Percentiles rank a stretch among this genome's conserved stretches.
Evolutionary conservation across 1,284 basidiomycete species (phyloP).

Genomic region (Heterobasidion parviporum): DNA sequence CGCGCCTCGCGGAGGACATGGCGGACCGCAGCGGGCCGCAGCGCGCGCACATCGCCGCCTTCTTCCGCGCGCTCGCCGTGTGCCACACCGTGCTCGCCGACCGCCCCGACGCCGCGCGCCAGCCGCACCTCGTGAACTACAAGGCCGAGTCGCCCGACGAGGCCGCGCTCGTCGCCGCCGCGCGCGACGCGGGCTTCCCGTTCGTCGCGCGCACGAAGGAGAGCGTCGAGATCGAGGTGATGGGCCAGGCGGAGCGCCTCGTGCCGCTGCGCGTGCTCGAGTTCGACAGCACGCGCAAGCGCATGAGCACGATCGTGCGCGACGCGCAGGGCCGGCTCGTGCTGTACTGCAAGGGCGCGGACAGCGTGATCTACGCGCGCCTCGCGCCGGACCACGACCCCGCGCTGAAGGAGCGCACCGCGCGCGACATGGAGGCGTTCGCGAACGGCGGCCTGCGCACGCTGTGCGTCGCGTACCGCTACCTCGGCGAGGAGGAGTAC

Average conservation of each 20-base stretch:
- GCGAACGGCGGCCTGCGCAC: constrained; percentile 92
- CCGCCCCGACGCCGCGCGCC: constrained; percentile 50
- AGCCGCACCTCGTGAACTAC: constrained; percentile 75
- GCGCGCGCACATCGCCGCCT: constrained; percentile 65
- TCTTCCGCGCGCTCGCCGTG: constrained; percentile 87
- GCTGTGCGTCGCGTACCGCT: constrained; percentile 82
- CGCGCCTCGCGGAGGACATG: constrained; percentile 74
- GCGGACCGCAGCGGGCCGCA: constrained; percentile 56
- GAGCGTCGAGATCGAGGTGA: constrained; percentile 81
- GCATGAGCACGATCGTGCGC: constrained; percentile 89
- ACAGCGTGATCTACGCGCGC: constrained; percentile 89
- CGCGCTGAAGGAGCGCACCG: constrained; percentile 69
- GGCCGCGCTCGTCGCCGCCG: constrained; percentile 86
- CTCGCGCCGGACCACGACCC: constrained; percentile 70
- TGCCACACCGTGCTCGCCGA: constrained; percentile 91
- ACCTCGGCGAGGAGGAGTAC: constrained; percentile 81
- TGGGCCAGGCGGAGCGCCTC: constrained; percentile 84
- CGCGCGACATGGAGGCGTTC: constrained; percentile 85
- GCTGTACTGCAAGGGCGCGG: constrained; percentile 94
- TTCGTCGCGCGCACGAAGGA: constrained; percentile 78
- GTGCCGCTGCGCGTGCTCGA: constrained; percentile 78
- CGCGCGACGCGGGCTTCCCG: constrained; percentile 89
- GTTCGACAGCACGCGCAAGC: constrained; percentile 89
- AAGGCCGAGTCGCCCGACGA: constrained; percentile 97
- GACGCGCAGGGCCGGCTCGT: constrained; percentile 76